A percentile compares a stretch with the other conserved stretches of the same genome.
phyloP scores from a whole-genome alignment of 2,329 filamentous ascomycete species.

The Neofusicoccum umdonicola region DNA sequence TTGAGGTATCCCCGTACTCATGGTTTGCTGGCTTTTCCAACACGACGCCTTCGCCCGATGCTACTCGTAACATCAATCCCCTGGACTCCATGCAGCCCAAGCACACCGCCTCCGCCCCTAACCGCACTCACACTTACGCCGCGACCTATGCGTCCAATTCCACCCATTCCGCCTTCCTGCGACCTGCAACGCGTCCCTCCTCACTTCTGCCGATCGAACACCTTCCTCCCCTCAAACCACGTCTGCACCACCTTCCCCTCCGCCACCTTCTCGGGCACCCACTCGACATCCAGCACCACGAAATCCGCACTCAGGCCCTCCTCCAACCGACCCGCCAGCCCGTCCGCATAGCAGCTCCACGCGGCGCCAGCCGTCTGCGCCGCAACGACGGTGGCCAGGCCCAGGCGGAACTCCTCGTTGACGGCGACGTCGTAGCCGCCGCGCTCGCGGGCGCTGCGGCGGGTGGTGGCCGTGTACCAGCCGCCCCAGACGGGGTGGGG shows the following conservation, averaged over 20 bases:
- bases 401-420: conserved; percentile 55
- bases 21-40: too few relatives aligned
- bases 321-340: conserved; percentile 52
- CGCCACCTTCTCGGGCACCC: conserved; percentile 48
- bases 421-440: conserved; percentile 38
- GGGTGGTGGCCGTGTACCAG: conserved; percentile 59
- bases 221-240: conserved; percentile 51
- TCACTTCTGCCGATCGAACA: conserved; percentile 28
- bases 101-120: too few relatives aligned
- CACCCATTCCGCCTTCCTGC: too few relatives aligned
- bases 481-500: conserved; percentile 56
- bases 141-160: too few relatives aligned
- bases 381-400: conserved; percentile 53
- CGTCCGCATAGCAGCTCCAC: conserved; percentile 58
- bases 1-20: too few relatives aligned
- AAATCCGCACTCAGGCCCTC: conserved; percentile 59
- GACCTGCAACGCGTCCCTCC: too few relatives aligned
- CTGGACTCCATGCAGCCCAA: too few relatives aligned
- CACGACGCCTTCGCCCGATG: too few relatives aligned
- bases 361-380: conserved; percentile 57
- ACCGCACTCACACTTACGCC: too few relatives aligned
- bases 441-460: conserved; percentile 54
- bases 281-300: conserved; percentile 53
- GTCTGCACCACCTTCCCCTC: conserved; percentile 51
- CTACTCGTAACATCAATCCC: too few relatives aligned